Percentiles rank a stretch among this genome's conserved stretches.
phyloP scores from a whole-genome alignment of 768 basidiomycete genomes.

The Suillus tomentosus region DNA sequence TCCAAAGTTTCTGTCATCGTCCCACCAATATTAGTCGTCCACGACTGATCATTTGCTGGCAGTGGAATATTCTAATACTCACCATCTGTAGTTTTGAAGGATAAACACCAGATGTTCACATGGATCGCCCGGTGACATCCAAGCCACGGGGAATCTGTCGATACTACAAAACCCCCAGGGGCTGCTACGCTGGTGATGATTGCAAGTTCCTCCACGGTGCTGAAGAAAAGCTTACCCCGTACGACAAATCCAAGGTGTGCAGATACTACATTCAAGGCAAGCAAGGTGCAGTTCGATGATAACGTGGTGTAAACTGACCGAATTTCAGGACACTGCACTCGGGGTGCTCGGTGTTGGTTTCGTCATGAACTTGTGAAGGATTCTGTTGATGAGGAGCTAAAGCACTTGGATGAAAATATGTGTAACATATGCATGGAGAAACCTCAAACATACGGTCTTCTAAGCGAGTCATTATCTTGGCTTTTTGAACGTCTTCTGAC shows the following conservation, averaged over 20 bases:
- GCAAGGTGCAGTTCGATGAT: slow-evolving; percentile 12
- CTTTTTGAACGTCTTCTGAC: not conserved
- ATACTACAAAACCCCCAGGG: slow-evolving; percentile 62
- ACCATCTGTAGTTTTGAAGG: not conserved
- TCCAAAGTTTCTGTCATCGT: not conserved
- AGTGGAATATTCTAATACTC: not conserved
- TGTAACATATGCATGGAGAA: slow-evolving; percentile 80
- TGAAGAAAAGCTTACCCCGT: slow-evolving; percentile 56
- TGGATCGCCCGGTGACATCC: slow-evolving; percentile 64
- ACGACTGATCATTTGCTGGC: slow-evolving; percentile 1
- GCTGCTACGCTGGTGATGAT: slow-evolving; percentile 65
- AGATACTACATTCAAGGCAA: slow-evolving; percentile 62
- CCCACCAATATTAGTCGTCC: not conserved
- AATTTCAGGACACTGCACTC: slow-evolving; percentile 64
- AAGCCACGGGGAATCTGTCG: slow-evolving; percentile 72
- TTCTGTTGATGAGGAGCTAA: slow-evolving; percentile 26
- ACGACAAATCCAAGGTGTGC: slow-evolving; percentile 73
- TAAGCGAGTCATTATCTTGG: slow-evolving; percentile 46
- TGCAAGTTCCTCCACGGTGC: slow-evolving; percentile 81
- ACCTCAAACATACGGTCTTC: slow-evolving; percentile 66
- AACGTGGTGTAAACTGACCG: slow-evolving; percentile 6
- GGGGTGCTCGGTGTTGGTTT: slow-evolving; percentile 78
- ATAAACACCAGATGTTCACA: slow-evolving; percentile 25
- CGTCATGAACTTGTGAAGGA: slow-evolving; percentile 44
- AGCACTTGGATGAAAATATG: slow-evolving; percentile 42